Percentiles rank a stretch among this genome's conserved stretches.
phyloP scores from a whole-genome alignment of 495 filamentous ascomycete species.

The Penicillium cataractarum region DNA sequence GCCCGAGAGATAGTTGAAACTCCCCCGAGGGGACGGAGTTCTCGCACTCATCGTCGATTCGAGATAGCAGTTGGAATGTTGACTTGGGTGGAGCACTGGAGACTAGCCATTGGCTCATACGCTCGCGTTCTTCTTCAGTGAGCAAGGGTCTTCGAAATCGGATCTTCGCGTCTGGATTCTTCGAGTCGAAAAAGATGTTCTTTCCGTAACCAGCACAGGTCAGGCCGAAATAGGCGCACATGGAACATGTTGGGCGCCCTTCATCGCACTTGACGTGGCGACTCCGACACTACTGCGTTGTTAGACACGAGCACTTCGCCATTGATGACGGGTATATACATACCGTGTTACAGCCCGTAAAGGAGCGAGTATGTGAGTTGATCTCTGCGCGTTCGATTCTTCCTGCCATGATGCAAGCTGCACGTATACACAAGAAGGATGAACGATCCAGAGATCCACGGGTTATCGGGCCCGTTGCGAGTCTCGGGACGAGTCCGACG shows the following conservation, averaged over 20 bases:
- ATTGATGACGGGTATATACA: neutral
- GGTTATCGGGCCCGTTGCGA: neutral
- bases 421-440: constrained; percentile 1
- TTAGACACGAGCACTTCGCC: neutral
- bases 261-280: constrained; percentile 37
- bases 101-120: constrained; percentile 30
- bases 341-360: constrained; percentile 26
- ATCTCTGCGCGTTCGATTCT: constrained; percentile 7
- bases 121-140: constrained; percentile 25
- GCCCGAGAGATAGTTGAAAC: constrained; percentile 16
- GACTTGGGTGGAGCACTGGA: constrained; percentile 18
- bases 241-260: constrained; percentile 28
- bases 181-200: constrained; percentile 28
- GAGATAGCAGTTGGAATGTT: constrained; percentile 15
- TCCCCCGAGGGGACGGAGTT: neutral
- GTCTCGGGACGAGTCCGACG: neutral
- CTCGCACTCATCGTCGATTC: constrained; percentile 24
- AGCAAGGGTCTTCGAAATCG: constrained; percentile 35
- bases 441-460: neutral
- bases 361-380: constrained; percentile 17
- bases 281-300: constrained; percentile 22
- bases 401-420: constrained; percentile 9
- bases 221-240: constrained; percentile 23
- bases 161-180: constrained; percentile 18
- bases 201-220: constrained; percentile 28